Evolutionary conservation across 2,329 filamentous ascomycete species (phyloP).

Genomic region (Fusarium ambrosium): DNA sequence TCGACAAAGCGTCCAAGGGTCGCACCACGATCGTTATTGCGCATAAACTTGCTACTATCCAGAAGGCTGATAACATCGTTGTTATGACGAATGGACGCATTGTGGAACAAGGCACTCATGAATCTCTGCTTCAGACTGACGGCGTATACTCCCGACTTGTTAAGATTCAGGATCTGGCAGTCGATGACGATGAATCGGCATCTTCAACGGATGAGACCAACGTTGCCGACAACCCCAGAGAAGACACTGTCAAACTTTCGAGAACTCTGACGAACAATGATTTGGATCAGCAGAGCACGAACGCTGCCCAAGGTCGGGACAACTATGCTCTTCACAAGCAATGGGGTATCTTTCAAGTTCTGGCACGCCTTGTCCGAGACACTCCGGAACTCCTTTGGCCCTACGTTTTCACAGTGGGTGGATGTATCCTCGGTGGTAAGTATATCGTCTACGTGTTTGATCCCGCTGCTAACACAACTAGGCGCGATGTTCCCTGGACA

Average conservation of each 20-base stretch:
- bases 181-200: background rate
- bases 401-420: background rate
- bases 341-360: background rate
- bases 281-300: background rate
- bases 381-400: background rate
- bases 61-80: background rate
- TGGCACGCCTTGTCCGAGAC: background rate
- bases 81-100: background rate
- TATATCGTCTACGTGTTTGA: background rate
- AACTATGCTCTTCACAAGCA: background rate
- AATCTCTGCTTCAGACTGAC: background rate
- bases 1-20: background rate
- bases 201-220: background rate
- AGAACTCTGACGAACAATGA: background rate
- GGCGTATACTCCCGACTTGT: background rate
- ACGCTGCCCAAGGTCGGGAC: background rate
- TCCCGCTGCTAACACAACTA: background rate
- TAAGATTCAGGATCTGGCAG: background rate
- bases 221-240: background rate
- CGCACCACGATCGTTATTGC: background rate
- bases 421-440: background rate
- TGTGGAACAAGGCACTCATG: background rate
- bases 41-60: background rate
- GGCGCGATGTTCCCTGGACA: background rate
- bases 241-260: background rate